Conservation (phyloP, 331 rosid species). For the Stylosanthes scabra region DNA sequence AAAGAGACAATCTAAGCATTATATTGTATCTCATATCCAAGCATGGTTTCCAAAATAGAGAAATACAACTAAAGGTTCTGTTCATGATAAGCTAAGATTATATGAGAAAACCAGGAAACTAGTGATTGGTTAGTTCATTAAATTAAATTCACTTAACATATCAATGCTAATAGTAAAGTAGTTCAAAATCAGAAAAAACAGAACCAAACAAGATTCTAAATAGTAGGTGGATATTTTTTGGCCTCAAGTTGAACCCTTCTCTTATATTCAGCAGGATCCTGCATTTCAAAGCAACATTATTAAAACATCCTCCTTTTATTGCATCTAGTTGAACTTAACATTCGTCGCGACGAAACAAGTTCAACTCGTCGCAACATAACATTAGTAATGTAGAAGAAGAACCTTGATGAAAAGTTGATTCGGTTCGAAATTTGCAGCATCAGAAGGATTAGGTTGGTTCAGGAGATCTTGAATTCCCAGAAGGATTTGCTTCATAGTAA, state of each 20-base stretch:
- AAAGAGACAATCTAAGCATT: no score
- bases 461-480: conserved; percentile 49
- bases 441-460: conserved; percentile 41
- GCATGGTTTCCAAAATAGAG: no score
- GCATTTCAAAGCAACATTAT: conserved; percentile 22
- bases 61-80: not conserved
- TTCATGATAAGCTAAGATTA: not conserved
- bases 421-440: conserved; percentile 39
- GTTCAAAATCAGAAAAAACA: not conserved
- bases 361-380: no score
- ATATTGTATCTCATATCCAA: no score
- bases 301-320: conserved; percentile 5
- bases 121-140: not conserved
- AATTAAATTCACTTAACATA: no score
- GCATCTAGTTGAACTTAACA: no score
- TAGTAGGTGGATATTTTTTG: conserved; percentile 33
- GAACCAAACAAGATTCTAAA: conserved; percentile 30
- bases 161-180: no score
- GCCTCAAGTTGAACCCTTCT: conserved; percentile 43
- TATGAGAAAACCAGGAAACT: not conserved
- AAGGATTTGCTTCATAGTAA: conserved; percentile 43
- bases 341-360: no score
- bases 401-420: conserved; percentile 40
- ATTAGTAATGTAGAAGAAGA: not conserved
- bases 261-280: conserved; percentile 41